Evolutionary conservation across 2,329 filamentous ascomycete genomes (phyloP).

Genomic region (Fusarium foetens): DNA sequence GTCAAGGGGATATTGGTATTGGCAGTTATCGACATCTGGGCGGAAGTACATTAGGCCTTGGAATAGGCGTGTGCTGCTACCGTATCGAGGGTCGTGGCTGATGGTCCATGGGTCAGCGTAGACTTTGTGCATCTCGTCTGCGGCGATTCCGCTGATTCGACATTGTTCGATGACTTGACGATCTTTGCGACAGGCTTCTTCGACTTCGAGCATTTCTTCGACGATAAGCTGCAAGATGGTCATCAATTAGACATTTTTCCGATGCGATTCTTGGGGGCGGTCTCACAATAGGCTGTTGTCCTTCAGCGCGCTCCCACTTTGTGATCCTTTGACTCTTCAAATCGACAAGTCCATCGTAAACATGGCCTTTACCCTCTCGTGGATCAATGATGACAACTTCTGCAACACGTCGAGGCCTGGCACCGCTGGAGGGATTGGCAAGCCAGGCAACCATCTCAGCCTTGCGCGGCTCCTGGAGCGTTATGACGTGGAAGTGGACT

Average conservation of each 20-base stretch:
- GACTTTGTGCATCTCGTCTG: slow-evolving; percentile 91
- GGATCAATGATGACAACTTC: slow-evolving; percentile 85
- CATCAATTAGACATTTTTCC: slow-evolving; percentile 6
- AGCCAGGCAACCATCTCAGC: slow-evolving; percentile 85
- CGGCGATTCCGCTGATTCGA: slow-evolving; percentile 80
- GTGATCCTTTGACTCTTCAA: slow-evolving; percentile 72
- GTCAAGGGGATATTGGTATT: slow-evolving; percentile 91
- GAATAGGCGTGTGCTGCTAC: slow-evolving; percentile 80
- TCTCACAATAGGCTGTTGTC: slow-evolving; percentile 81
- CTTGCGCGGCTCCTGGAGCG: slow-evolving; percentile 86
- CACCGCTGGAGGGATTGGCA: slow-evolving; percentile 66
- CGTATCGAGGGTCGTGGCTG: slow-evolving; percentile 90
- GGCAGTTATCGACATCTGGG: slow-evolving; percentile 85
- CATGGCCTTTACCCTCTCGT: slow-evolving; percentile 68
- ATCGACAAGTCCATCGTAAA: slow-evolving; percentile 85
- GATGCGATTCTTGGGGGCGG: fast-evolving
- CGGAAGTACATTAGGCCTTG: slow-evolving; percentile 97
- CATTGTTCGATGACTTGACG: slow-evolving; percentile 92
- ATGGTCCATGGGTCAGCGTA: slow-evolving; percentile 98
- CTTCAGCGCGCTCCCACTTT: slow-evolving; percentile 78
- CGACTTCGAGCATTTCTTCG: slow-evolving; percentile 86
- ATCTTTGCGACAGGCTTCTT: slow-evolving; percentile 79
- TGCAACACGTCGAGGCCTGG: slow-evolving; percentile 75
- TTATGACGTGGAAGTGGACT: slow-evolving; percentile 87
- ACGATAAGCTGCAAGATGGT: slow-evolving; percentile 75